Evolutionary conservation across 2,329 filamentous ascomycete genomes (phyloP), one percentile per base, ranked within the genome.

Genomic region (Stemphylium vesicarium): DNA sequence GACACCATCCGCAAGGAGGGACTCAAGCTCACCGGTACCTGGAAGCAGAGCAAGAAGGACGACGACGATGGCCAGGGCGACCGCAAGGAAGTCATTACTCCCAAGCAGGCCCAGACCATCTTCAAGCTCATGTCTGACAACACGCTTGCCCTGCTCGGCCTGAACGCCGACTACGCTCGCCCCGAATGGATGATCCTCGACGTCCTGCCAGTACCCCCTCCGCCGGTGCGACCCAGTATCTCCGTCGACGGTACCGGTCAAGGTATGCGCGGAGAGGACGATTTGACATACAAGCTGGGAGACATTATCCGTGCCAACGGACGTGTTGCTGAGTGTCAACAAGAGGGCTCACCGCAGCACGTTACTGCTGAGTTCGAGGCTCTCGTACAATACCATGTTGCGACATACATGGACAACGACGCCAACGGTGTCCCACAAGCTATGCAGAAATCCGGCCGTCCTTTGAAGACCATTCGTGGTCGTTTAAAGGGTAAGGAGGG

Each of bases 401-500:
- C 96, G 38, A 99, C 96, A 1, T 96, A 97, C 78, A 99, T 99
- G 96, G 95, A 99, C 78, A 99, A 99, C 70, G 94, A 99, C 75
- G 97, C 98, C 77, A 95, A 96, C 60, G 93, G 94, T 44, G 88
- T 96, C 67, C 95, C 95, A 2, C 92, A 95, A 67, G 94, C 95
- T 2, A 82, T 98, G 71, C 96, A 99, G 73, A 99, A 99, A 82
- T 96, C 92, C 52, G 96, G 96, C 42, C 88, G 96, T 71, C 93
- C 96, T 0, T 90, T 99, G 65, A 99, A 99, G 81, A 92, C 95
- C 13, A 96, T 99, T 63, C 91, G 96, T 68, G 92, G 92, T 57
- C 93, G 95, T 78, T 84, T 99, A 75, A 99, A 99, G 87, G 96
- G 96, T 60, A 99, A 99, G 80, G 95, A 99, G 75, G 95, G 95